Percentiles rank a stretch among this genome's conserved stretches.
phyloP scores from a whole-genome alignment of 805 yeast genomes.

The Saccharomycopsis selenospora region DNA sequence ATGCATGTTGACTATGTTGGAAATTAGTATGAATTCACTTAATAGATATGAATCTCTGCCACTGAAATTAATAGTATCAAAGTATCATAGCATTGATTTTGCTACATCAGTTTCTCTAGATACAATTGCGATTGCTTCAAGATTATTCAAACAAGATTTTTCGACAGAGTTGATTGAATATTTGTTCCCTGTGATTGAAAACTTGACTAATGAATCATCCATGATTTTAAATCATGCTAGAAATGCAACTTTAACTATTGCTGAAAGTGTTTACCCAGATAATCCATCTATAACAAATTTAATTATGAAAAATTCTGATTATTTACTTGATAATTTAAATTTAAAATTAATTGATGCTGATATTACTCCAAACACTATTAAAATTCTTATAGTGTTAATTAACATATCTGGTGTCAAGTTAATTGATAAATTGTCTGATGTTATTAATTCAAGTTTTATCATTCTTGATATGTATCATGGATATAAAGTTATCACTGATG shows the following conservation, averaged over 20 bases:
- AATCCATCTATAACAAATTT: constrained; percentile 49
- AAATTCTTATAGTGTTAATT: constrained; percentile 61
- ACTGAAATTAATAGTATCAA: constrained; percentile 4
- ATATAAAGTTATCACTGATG: constrained; percentile 61
- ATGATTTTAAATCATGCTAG: constrained; percentile 45
- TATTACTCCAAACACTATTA: constrained; percentile 66
- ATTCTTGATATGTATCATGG: constrained; percentile 82
- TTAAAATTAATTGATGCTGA: constrained; percentile 59
- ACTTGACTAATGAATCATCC: constrained; percentile 51
- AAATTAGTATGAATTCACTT: constrained; percentile 32
- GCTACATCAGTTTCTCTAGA: constrained; percentile 36
- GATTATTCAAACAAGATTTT: constrained; percentile 33
- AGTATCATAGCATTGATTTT: constrained; percentile 14
- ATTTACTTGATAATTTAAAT: constrained; percentile 73
- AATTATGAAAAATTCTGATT: constrained; percentile 66
- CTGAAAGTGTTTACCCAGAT: constrained; percentile 40
- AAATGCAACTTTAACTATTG: constrained; percentile 43
- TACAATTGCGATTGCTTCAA: constrained; percentile 33
- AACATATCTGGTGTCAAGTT: constrained; percentile 63
- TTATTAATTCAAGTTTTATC: constrained; percentile 66
- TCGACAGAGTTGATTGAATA: constrained; percentile 57
- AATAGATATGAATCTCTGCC: constrained; percentile 27
- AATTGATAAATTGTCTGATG: constrained; percentile 60
- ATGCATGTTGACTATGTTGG: constrained; percentile 17
- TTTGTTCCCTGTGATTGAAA: constrained; percentile 65